A percentile compares a stretch with the other conserved stretches of the same genome.
Conservation (phyloP, 768 basidiomycete species). For the Glaciozyma antarctica region DNA sequence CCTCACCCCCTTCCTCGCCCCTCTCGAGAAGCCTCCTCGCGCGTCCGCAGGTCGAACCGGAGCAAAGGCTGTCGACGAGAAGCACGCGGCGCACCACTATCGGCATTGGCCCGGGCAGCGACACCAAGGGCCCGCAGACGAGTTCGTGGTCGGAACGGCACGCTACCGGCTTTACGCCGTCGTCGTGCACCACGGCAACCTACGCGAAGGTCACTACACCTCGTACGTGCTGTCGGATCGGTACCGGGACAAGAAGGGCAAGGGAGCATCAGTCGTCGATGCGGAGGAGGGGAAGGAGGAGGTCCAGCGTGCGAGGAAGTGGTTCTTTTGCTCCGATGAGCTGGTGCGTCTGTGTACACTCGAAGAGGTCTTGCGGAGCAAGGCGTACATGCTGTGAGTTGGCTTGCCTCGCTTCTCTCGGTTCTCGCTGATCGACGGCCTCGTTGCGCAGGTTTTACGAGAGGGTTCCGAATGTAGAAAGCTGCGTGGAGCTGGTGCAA, state of each 20-base stretch:
- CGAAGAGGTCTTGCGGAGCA: constrained; percentile 81
- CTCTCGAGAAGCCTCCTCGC: constrained; percentile 42
- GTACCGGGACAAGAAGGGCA: constrained; percentile 36
- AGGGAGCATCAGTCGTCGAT: constrained; percentile 41
- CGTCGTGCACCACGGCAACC: constrained; percentile 28
- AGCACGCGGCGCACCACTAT: background rate
- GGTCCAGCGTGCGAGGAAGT: constrained; percentile 45
- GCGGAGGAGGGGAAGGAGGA: constrained; percentile 46
- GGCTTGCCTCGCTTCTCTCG: background rate
- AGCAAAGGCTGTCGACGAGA: background rate
- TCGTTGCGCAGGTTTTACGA: no score
- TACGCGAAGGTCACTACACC: constrained; percentile 23
- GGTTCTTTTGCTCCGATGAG: constrained; percentile 90
- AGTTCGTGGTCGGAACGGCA: constrained; percentile 5
- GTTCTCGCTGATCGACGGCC: background rate
- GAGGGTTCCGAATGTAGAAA: no score
- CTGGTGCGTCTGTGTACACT: constrained; percentile 66
- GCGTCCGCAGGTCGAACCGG: background rate
- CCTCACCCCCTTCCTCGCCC: constrained; percentile 74
- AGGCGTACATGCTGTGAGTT: constrained; percentile 72
- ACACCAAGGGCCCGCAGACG: background rate
- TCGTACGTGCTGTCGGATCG: constrained; percentile 25
- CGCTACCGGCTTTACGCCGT: constrained; percentile 31
- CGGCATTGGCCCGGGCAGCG: background rate
- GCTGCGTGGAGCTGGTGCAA: no score